Evolutionary conservation across 495 filamentous ascomycete genomes (phyloP), one percentile per base, ranked within the genome.

Genomic region (Pyronema domesticum): DNA sequence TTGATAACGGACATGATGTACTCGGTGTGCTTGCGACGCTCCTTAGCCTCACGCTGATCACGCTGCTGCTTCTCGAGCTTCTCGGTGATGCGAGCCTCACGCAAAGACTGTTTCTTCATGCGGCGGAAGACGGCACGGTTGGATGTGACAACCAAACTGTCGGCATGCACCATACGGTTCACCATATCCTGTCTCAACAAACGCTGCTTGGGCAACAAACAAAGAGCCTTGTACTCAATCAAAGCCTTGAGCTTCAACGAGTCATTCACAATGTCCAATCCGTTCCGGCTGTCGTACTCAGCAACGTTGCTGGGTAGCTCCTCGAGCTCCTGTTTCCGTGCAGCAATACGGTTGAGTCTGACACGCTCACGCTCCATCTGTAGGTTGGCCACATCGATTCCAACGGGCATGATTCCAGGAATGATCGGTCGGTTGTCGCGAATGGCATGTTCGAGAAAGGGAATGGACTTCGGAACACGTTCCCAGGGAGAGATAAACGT

Each of bases 31-130:
- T 91, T 95, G 76, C 91, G 85, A 77, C 89, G 89, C 70, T 98
- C 93, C 42, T 87, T 80, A 35, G 79, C 82, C 69, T 95, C 91
- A 42, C 91, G 82, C 54, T 87, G 87, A 68, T 95, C 89, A 48
- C 91, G 83, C 65, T 96, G 93, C 66, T 96, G 87, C 71, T 96
- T 96, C 76, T 98, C 91, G 1, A 98, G 76, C 65, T 94, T 95
- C 74, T 98, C 91, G 3, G 91, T 98, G 60, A 95, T 88, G 36
- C 91, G 81, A 36, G 91, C 93, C 68, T 98, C 91, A n/a, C 89
- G 81, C 49, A 95, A 72, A 19, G 83, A 88, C 62, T 94, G 89
- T 68, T 94, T 95, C 80, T 96, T 98, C 73, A 89, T 86, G 17
- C 89, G 81, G 19, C 91, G 82, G 64, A 94, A 95, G 60, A 78